These are phyloP conservation scores for Pneumocystis canis DNA, from an alignment of 1,139 yeast genomes.

Conservation along the genomic window DNA sequence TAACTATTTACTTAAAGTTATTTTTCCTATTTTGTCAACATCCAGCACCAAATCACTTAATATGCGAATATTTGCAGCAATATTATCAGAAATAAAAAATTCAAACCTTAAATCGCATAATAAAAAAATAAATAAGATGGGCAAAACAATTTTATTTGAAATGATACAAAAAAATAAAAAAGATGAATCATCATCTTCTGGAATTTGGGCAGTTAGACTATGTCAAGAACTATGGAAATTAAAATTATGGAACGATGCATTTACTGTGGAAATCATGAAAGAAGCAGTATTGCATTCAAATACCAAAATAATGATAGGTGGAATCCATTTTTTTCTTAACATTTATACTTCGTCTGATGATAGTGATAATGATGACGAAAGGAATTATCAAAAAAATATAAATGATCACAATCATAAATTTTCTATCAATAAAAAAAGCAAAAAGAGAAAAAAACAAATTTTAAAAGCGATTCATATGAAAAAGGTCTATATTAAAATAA, in stretches of 20 bases:
- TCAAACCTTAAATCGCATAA: constrained; percentile 75
- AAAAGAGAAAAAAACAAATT: constrained; percentile 64
- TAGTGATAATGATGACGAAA: constrained; percentile 46
- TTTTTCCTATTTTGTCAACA: constrained; percentile 62
- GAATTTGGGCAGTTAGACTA: constrained; percentile 90
- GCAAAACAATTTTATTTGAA: constrained; percentile 83
- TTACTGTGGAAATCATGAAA: constrained; percentile 93
- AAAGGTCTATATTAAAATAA: constrained; percentile 10
- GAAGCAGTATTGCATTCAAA: constrained; percentile 86
- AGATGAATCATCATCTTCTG: constrained; percentile 52
- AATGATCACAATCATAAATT: constrained; percentile 58
- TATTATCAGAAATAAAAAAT: constrained; percentile 61
- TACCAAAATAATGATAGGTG: constrained; percentile 75
- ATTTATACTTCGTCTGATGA: constrained; percentile 93
- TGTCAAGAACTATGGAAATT: constrained; percentile 94
- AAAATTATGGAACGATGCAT: constrained; percentile 82
- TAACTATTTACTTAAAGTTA: constrained; percentile 65
- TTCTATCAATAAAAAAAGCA: constrained; percentile 67
- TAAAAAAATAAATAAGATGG: constrained; percentile 72
- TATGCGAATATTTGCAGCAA: constrained; percentile 63
- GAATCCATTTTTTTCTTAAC: constrained; percentile 79
- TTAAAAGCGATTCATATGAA: constrained; percentile 50
- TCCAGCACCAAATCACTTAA: constrained; percentile 74
- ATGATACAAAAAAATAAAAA: constrained; percentile 48
- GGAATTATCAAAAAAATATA: constrained; percentile 22